Evolutionary conservation across 2,329 filamentous ascomycete species (phyloP).

Genomic region (Bipolaris cookei): DNA sequence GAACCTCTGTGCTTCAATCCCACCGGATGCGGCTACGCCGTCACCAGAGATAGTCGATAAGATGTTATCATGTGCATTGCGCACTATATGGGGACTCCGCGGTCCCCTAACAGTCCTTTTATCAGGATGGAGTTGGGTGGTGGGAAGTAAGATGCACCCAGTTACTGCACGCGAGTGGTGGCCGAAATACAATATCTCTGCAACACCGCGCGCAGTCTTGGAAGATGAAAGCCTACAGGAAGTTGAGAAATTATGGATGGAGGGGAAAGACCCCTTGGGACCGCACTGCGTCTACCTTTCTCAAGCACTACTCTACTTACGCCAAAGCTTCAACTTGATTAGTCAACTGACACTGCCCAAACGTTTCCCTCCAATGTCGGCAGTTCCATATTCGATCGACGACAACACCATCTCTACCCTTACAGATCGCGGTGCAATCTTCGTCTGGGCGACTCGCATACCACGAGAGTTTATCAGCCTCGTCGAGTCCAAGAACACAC

Average conservation of each 20-base stretch:
- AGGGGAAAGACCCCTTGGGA: constrained; percentile 16
- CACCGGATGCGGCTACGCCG: constrained; percentile 23
- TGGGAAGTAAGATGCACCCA: constrained; percentile 35
- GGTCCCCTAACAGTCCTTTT: constrained; percentile 41
- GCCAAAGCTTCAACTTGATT: constrained; percentile 41
- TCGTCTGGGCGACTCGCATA: constrained; percentile 40
- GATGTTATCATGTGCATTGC: constrained; percentile 35
- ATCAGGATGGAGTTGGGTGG: constrained; percentile 41
- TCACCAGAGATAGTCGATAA: constrained; percentile 33
- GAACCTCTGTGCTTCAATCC: constrained; percentile 34
- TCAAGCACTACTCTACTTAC: constrained; percentile 34
- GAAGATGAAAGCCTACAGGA: constrained; percentile 37
- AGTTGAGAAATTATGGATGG: constrained; percentile 38
- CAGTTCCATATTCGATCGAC: constrained; percentile 39
- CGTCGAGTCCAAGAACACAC: constrained; percentile 38
- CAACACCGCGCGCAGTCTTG: constrained; percentile 30
- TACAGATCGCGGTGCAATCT: constrained; percentile 44
- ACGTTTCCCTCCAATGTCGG: constrained; percentile 33
- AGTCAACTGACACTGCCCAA: constrained; percentile 38
- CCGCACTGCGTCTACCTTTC: constrained; percentile 25
- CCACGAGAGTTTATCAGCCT: constrained; percentile 39
- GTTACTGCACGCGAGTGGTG: constrained; percentile 44
- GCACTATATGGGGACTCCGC: constrained; percentile 40
- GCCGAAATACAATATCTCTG: constrained; percentile 33
- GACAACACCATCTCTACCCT: constrained; percentile 36